Evolutionary conservation across 129 eudicot genomes (phyloP), one percentile per base, ranked within the genome.

Genomic region (Glebionis coronaria): DNA sequence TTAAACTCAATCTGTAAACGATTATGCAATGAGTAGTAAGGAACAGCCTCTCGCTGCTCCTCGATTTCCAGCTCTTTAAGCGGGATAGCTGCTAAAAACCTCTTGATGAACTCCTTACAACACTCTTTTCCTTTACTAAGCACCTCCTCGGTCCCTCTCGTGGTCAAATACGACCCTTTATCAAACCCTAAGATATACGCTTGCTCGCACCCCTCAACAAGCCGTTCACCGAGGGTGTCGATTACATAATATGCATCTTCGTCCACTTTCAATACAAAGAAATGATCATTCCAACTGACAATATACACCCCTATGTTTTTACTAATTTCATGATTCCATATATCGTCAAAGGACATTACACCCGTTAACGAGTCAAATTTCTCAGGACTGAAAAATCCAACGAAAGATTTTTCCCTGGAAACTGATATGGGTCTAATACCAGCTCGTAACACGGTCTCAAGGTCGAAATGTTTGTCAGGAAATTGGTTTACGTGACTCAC

Each of bases 1-100:
- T 90, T 85, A 62, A 90, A 90, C 61, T 90, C 97, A 54, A 90
- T 90, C 72, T 84, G 97, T 82, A 90, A 56, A n/a, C 91, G 73
- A 14, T 81, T 82, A 73, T 82, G 90, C 58, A 90, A 82, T 5
- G 84, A 81, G 65, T 80, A 80, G 63, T 87, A 77, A 21, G 88
- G 83, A 54, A 84, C 84, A 0, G 61, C 53, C 44, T 72, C 79
- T 76, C 82, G 82, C 50, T 69, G 46, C 82, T 84, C 91, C 65
- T 84, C 82, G 9, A 44, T 76, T 80, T 87, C 82, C 10, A 87
- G 83, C 50, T 90, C 97, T 76, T 70, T 62, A 1, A 90, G 73
- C 16, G 83, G 85, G 62, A 90, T 84, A 1, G 85, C 91, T 0
- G 91, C 97, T 23, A 87, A 69, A 69, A 90, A 90, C 73, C 87